Base-by-base conservation (phyloP, 2,329 filamentous ascomycete genomes). In the Colletotrichum sp. region DNA sequence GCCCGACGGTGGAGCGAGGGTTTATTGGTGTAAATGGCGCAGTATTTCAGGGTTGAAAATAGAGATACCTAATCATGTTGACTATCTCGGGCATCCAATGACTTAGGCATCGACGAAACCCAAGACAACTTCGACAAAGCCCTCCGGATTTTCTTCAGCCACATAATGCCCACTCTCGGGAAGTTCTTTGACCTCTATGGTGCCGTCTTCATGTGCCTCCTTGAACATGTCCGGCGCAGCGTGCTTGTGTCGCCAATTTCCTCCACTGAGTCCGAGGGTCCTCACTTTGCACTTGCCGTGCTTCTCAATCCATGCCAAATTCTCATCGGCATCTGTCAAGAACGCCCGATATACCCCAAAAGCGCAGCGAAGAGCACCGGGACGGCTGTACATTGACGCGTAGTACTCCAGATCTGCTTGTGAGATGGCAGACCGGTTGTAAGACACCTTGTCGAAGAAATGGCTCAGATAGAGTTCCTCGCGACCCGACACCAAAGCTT, bases 391-490 rank as follows among this genome's bases (percentile, higher is more conserved):
- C 13, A 80, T 80, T 27, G 72, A 79, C 6, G 80, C 82, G 77
- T 88, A 88, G n/a, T 80, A 79, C 22, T 86, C 85, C n/a, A 86
- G 62, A 75, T 85, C 85, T 39, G 79, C 78, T 5, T 78, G 70
- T 3, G 80, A 79, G 69, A 87, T 84, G 5, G 81, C 85, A 25
- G 78, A 80, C 10, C 81, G 81, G 61, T 87, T 85, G 71, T 83
- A 79, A 8, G 76, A 77, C 16, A 85, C 78, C 66, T 84, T 83
- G 66, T 86, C 82, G 78, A 82, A 87, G 78, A 87, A 88, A 78
- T 87, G 84, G 66, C 84, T 85, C 5, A 88, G 74, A 71, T 88
- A 88, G 43, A 84, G 78, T 16, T 79, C 77, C 78, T 88, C 87
- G 22, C 81, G 80, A 22, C 86, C 85, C 2, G 80, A 76, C 13